These are phyloP conservation scores for Vitis hybrid DNA, from an alignment of 177 flowering plant genomes.

Conservation along the genomic window DNA sequence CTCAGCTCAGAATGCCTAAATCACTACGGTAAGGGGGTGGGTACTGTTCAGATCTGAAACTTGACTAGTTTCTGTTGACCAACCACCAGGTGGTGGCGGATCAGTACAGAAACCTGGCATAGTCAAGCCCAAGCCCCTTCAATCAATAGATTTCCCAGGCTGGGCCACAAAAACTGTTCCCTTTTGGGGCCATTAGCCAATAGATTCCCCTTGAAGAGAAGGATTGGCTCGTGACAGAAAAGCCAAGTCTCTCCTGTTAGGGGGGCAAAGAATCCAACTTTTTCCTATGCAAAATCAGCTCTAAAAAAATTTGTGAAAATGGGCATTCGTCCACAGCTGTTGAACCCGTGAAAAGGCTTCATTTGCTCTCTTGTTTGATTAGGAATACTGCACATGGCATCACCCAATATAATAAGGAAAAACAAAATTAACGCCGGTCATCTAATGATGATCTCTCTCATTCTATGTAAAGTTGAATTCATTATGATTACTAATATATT, in stretches of 20 bases:
- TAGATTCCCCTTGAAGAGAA: conserved; percentile 13
- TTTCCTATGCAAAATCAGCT: conserved; percentile 6
- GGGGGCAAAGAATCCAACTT: conserved; percentile 30
- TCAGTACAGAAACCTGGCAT: too few relatives aligned
- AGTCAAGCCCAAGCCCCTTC: too few relatives aligned
- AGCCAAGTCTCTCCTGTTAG: conserved; percentile 26
- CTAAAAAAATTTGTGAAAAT: conserved; percentile 1
- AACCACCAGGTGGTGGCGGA: not conserved
- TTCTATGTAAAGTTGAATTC: too few relatives aligned
- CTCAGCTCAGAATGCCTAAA: too few relatives aligned
- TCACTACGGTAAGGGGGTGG: too few relatives aligned
- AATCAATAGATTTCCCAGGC: not conserved
- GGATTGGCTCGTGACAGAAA: conserved; percentile 36
- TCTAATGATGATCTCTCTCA: too few relatives aligned
- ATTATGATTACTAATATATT: too few relatives aligned
- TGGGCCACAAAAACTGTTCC: conserved; percentile 5
- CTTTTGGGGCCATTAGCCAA: not conserved
- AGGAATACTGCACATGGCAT: conserved; percentile 4
- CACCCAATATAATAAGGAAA: conserved; percentile 1
- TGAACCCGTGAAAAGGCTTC: conserved; percentile 15
- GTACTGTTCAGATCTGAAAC: too few relatives aligned
- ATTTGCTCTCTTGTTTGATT: not conserved
- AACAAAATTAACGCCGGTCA: not conserved
- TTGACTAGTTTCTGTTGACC: too few relatives aligned
- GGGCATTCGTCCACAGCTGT: not conserved